A percentile compares a stretch with the other conserved stretches of the same genome.
phyloP scores from a whole-genome alignment of 1,284 basidiomycete genomes.

The Cystobasidium slooffiae region DNA sequence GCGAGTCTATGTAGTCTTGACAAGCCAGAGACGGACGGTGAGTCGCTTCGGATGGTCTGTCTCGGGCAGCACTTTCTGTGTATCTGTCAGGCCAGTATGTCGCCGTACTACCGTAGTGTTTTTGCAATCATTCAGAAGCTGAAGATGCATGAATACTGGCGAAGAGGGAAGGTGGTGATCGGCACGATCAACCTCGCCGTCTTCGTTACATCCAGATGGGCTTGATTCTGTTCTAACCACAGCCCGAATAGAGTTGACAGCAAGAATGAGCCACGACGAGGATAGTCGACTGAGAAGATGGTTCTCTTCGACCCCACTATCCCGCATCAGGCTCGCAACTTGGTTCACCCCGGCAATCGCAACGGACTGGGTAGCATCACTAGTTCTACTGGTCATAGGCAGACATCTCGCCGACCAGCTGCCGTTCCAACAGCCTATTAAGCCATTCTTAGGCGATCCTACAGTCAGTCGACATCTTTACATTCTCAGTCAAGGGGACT shows the following conservation, averaged over 20 bases:
- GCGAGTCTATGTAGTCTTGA: too few species aligned
- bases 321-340: slow-evolving; percentile 2
- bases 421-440: slow-evolving; percentile 42
- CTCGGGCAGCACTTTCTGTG: too few species aligned
- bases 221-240: too few species aligned
- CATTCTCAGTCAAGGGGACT: not conserved
- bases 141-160: too few species aligned
- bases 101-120: too few species aligned
- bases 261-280: slow-evolving; percentile 12
- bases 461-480: slow-evolving; percentile 10
- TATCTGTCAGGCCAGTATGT: too few species aligned
- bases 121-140: too few species aligned
- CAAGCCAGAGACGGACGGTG: too few species aligned
- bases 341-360: slow-evolving; percentile 47
- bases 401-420: not conserved
- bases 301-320: not conserved
- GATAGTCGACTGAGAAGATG: not conserved
- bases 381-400: slow-evolving; percentile 27
- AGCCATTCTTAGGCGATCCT: slow-evolving; percentile 43
- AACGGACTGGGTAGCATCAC: slow-evolving; percentile 49
- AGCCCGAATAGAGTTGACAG: not conserved
- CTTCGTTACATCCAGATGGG: too few species aligned
- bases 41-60: too few species aligned
- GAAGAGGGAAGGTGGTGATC: too few species aligned
- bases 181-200: too few species aligned